Percentiles rank a stretch among this genome's conserved stretches.
Evolutionary conservation across 257 asterid species (phyloP).

Genomic region (Salvia hispanica): DNA sequence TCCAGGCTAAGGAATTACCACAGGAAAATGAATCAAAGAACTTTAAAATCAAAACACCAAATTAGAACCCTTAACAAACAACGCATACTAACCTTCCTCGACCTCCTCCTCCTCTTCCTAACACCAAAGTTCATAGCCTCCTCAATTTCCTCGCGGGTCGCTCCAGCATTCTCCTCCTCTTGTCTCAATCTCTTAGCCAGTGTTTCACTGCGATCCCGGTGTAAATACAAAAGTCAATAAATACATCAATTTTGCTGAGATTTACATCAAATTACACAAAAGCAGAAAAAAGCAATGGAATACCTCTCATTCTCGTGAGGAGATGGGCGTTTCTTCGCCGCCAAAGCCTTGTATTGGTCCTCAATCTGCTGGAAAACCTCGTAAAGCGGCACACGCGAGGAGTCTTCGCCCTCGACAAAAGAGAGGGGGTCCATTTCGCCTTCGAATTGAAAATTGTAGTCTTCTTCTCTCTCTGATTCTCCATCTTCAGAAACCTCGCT

Average conservation of each 20-base stretch:
- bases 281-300: slow-evolving; percentile 1
- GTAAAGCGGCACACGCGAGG: slow-evolving; percentile 70
- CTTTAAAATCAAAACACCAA: slow-evolving; percentile 4
- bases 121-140: slow-evolving; percentile 69
- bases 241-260: neutral
- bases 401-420: slow-evolving; percentile 61
- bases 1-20: neutral
- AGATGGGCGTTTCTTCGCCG: slow-evolving; percentile 66
- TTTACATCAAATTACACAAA: neutral
- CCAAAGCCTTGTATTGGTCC: slow-evolving; percentile 60
- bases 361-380: slow-evolving; percentile 68
- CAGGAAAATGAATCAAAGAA: neutral
- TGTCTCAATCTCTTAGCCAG: slow-evolving; percentile 62
- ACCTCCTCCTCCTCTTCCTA: slow-evolving; percentile 66
- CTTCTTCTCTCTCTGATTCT: slow-evolving; percentile 54
- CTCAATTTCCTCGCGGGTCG: slow-evolving; percentile 66
- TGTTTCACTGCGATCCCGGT: slow-evolving; percentile 39
- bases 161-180: slow-evolving; percentile 57
- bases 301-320: slow-evolving; percentile 39
- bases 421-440: slow-evolving; percentile 75
- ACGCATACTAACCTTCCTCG: slow-evolving; percentile 57
- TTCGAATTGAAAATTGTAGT: slow-evolving; percentile 55
- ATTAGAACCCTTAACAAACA: neutral
- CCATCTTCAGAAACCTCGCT: slow-evolving; percentile 56
- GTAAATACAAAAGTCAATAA: neutral